phyloP scores from a whole-genome alignment of 306 rosid species.

The Quercus engelmannii region DNA sequence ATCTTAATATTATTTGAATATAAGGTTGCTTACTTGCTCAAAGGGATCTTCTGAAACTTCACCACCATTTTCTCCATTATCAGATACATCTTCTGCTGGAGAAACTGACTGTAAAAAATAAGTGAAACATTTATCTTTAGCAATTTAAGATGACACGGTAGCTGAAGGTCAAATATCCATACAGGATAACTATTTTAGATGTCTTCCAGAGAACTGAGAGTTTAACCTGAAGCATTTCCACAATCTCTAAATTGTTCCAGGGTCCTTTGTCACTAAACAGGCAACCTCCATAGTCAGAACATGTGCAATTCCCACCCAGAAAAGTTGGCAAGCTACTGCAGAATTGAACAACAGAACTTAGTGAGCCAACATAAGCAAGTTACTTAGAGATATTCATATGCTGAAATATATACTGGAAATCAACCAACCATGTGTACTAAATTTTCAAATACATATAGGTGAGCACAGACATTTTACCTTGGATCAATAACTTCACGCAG shows the following conservation, averaged over 20 bases:
- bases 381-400: neutral
- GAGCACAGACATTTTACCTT: conserved; percentile 40
- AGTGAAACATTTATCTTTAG: conserved; percentile 1
- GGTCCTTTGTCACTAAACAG: conserved; percentile 82
- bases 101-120: conserved; percentile 48
- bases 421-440: neutral
- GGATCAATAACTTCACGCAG: conserved; percentile 55
- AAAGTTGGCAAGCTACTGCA: conserved; percentile 81
- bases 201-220: neutral
- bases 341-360: neutral
- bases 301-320: conserved; percentile 78
- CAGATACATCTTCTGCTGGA: conserved; percentile 23
- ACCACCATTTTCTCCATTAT: conserved; percentile 12
- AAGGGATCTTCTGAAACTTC: conserved; percentile 20
- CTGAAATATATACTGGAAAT: neutral
- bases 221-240: conserved; percentile 65
- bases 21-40: conserved; percentile 30
- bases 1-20: neutral
- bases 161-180: neutral
- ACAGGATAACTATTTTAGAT: neutral
- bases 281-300: conserved; percentile 82
- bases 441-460: neutral
- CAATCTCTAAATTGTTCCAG: conserved; percentile 62
- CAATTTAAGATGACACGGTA: neutral
- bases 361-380: neutral